Evolutionary conservation across 441 rosid genomes (phyloP).

Genomic region (Aleurites moluccanus): DNA sequence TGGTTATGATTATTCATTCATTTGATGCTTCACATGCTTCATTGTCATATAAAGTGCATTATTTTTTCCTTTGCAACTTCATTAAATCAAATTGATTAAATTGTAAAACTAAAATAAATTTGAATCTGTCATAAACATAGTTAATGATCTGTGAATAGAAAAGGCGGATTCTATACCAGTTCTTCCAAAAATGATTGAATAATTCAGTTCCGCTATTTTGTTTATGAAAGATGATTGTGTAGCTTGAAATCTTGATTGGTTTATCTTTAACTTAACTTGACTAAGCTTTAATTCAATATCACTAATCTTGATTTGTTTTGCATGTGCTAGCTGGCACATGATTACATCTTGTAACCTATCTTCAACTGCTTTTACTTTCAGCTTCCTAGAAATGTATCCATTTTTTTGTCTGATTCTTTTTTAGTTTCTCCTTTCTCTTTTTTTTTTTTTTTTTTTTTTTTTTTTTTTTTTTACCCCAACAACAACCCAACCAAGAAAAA

Average conservation of each 20-base stretch:
- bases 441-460: too few relatives aligned
- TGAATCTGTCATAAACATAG: constrained; percentile 11
- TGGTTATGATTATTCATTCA: constrained; percentile 14
- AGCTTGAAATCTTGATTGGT: constrained; percentile 8
- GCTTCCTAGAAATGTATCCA: background rate
- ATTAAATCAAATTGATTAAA: background rate
- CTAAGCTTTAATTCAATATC: background rate
- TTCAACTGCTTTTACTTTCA: background rate
- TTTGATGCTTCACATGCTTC: background rate
- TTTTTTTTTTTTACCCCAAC: too few relatives aligned
- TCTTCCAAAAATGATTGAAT: too few relatives aligned
- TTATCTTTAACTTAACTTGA: background rate
- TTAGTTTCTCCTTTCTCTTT: background rate
- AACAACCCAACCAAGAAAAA: too few relatives aligned
- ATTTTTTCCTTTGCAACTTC: constrained; percentile 4
- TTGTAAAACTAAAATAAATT: constrained; percentile 5
- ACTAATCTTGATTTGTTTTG: background rate
- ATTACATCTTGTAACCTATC: background rate
- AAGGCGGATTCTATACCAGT: too few relatives aligned
- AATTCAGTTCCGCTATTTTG: background rate
- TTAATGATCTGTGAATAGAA: too few relatives aligned
- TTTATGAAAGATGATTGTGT: constrained; percentile 5
- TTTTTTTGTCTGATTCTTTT: background rate
- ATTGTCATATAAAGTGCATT: constrained; percentile 11
- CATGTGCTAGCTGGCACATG: background rate